Evolutionary conservation across 2,329 filamentous ascomycete species (phyloP), one percentile per base, ranked within the genome.

Genomic region (Aspergillus carbonarius): DNA sequence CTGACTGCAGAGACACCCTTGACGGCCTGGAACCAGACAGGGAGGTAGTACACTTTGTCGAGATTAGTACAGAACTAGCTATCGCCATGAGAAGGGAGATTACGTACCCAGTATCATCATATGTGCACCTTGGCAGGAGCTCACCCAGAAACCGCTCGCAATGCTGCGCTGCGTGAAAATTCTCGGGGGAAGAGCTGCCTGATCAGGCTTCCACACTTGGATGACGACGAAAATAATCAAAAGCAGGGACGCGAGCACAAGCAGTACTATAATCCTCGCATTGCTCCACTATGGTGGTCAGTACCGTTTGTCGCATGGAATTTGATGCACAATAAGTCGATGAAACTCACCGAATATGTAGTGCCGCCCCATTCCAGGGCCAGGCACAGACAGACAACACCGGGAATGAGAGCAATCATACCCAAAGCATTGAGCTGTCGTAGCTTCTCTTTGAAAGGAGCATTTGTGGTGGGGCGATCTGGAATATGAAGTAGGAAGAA

Each of bases 1-100:
- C 77, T 73, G 50, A 78, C 73, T 6, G 79, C 78, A 3, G 71
- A 70, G 12, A 71, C 72, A 5, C 72, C 73, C 54, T 77, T 75
- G 60, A 81, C 75, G 5, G 76, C 78, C 61, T 82, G 79, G 64
- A 82, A 81, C 72, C 76, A 81, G 54, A 80, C 74, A 0, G 79
- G 78, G 1, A 80, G 57, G 58, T 75, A 78, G 56, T 75, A 79
- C 15, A 78, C 65, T 46, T 25, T 27, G 3, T 9, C 1, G 7
- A 17, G 1, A 17, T 47, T 39, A 18, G 4, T 20, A 34, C 7
- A 3, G 5, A 6, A 12, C 17, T 13, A 10, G 30, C 30, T 30
- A 30, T 10, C 25, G 12, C 34, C 1, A n/a, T 5, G 48, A 46
- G 42, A 10, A 13, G 25, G 7, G 13, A 10, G 25, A 4, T 3